These are phyloP conservation scores for Glaciozyma antarctica DNA, from an alignment of 768 basidiomycete species.

Conservation along the genomic window DNA sequence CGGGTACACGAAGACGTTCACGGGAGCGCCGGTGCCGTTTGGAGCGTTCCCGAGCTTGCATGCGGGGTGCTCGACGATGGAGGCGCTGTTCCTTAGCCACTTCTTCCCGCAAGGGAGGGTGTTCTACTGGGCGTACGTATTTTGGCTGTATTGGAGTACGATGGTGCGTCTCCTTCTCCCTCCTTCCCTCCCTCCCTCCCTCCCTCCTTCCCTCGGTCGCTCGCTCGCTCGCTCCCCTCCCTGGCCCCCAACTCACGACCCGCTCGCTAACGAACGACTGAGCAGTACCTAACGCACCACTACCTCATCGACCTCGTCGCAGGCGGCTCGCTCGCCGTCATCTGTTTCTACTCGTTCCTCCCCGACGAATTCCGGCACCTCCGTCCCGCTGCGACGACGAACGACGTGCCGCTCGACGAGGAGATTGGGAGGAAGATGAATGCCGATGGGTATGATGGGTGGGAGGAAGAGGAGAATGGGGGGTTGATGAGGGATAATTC, in stretches of 20 bases:
- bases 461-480: slow-evolving; percentile 19
- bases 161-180: slow-evolving; percentile 48
- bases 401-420: slow-evolving; percentile 19
- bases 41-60: slow-evolving; percentile 95
- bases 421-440: slow-evolving; percentile 1
- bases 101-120: slow-evolving; percentile 61
- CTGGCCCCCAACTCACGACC: too few species aligned
- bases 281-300: slow-evolving; percentile 83
- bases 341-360: slow-evolving; percentile 54
- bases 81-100: slow-evolving; percentile 84
- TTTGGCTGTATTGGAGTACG: slow-evolving; percentile 88
- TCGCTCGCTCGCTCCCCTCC: too few species aligned
- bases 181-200: too few species aligned
- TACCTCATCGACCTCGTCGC: slow-evolving; percentile 97
- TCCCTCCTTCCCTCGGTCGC: too few species aligned
- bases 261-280: neutral
- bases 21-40: slow-evolving; percentile 82
- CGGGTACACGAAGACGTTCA: slow-evolving; percentile 70
- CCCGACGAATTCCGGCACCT: slow-evolving; percentile 24
- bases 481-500: neutral
- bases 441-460: slow-evolving; percentile 24
- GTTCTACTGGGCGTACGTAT: slow-evolving; percentile 63
- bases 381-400: slow-evolving; percentile 2
- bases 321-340: slow-evolving; percentile 79
- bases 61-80: slow-evolving; percentile 78